phyloP scores from a whole-genome alignment of 306 rosid genomes.

The Luffa aegyptiaca region DNA sequence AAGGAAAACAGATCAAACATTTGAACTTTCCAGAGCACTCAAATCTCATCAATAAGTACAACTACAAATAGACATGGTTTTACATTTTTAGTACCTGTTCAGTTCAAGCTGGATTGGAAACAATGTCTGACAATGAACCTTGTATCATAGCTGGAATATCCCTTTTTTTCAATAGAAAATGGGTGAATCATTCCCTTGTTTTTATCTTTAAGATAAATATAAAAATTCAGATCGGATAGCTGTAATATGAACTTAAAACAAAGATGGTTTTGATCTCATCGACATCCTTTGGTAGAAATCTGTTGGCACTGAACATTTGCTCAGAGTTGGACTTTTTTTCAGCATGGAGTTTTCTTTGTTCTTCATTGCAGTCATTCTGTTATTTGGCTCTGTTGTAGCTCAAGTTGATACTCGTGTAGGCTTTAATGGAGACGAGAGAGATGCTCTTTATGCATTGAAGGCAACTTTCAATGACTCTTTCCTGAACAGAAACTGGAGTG shows the following conservation, averaged over 20 bases:
- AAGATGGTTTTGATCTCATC: constrained; percentile 8
- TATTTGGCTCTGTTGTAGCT: constrained; percentile 14
- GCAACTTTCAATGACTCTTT: constrained; percentile 21
- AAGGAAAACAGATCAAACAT: not conserved
- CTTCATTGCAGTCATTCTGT: not conserved
- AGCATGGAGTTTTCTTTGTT: constrained; percentile 1
- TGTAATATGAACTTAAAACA: not conserved
- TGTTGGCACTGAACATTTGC: not conserved
- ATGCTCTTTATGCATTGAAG: constrained; percentile 32
- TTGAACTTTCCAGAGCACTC: not conserved
- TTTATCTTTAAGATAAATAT: not conserved
- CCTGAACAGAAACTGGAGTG: constrained; percentile 30
- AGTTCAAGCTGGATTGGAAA: constrained; percentile 7
- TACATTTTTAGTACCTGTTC: not conserved
- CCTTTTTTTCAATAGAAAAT: not conserved
- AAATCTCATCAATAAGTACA: not conserved
- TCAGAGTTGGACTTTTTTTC: not conserved
- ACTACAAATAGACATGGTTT: not conserved
- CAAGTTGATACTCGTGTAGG: constrained; percentile 6
- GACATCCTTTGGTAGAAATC: constrained; percentile 6
- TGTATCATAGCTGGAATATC: constrained; percentile 7
- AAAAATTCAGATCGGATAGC: not conserved
- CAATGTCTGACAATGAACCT: constrained; percentile 1
- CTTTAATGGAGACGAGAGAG: constrained; percentile 20
- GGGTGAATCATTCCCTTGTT: not conserved